Evolutionary conservation across 106 monocot genomes (phyloP), one percentile per base, ranked within the genome.

Genomic region (Dioscorea zingiberensis): DNA sequence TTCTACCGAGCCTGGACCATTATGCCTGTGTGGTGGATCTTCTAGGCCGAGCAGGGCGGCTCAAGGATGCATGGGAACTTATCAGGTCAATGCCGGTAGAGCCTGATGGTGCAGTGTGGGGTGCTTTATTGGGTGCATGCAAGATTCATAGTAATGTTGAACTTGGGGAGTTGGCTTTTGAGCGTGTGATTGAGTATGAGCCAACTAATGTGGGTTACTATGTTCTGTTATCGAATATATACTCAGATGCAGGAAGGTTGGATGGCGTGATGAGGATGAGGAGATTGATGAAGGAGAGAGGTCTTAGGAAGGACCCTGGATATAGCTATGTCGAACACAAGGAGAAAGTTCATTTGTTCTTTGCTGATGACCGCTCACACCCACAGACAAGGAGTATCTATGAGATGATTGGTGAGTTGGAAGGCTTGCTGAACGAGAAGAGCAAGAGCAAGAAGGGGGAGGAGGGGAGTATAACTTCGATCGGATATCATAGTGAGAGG

Each of bases 21-120:
- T 93, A 78, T 56, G 83, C 93, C 13, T 93, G 93, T 48, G 59
- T 88, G 55, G 83, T 93, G 5, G 93, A 93, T 64, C 87, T 93
- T 21, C 69, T 93, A 15, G 93, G 93, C 4, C 85, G 93, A 12
- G 80, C 87, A 0, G 87, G 93, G 19, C 62, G 65, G 47, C 74
- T 93, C 1, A 22, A 75, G 16, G 73, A 85, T 13, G 93, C 87
- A 4, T 57, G 44, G 64, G 68, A 80, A n/a, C 66, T 89, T 10
- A 89, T 89, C 1, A 2, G 27, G 2, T 76, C 82, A 7, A 88
- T 88, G 87, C 73, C 77, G 3, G 62, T 83, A 65, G 25, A 66
- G 47, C 75, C 93, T 5, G 93, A 93, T 26, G 93, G 82, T 7
- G 87, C 87, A 11, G 73, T 88, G 7, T 93, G 93, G 93, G 93